Evolutionary conservation across 495 filamentous ascomycete species (phyloP).

Genomic region (Astrothelium macrocarpum): DNA sequence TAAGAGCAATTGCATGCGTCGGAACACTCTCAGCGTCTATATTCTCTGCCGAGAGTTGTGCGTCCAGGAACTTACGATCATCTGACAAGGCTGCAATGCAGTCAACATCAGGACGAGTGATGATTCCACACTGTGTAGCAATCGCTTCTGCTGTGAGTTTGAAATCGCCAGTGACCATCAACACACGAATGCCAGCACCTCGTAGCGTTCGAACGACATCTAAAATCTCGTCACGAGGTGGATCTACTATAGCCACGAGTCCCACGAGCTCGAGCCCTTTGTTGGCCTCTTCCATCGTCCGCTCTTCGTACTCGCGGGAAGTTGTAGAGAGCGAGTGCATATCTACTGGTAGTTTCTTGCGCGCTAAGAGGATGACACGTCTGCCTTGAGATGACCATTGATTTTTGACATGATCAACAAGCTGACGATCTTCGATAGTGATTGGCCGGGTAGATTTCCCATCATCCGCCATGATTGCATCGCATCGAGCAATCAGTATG

Average conservation of each 20-base stretch:
- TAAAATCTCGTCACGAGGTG: conserved; percentile 53
- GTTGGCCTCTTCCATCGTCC: conserved; percentile 39
- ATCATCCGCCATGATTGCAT: conserved; percentile 38
- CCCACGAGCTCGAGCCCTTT: conserved; percentile 50
- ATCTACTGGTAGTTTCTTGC: conserved; percentile 37
- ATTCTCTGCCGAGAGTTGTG: neutral
- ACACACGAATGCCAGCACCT: conserved; percentile 52
- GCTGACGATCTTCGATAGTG: conserved; percentile 26
- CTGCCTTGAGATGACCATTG: conserved; percentile 54
- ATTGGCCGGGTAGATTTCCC: conserved; percentile 38
- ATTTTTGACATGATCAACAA: conserved; percentile 47
- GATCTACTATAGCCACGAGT: conserved; percentile 57
- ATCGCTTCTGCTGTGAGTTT: conserved; percentile 61
- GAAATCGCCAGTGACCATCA: conserved; percentile 72
- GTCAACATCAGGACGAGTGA: conserved; percentile 40
- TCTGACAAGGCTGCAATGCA: conserved; percentile 31
- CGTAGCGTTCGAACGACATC: conserved; percentile 48
- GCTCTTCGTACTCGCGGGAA: conserved; percentile 40
- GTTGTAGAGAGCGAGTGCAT: conserved; percentile 8
- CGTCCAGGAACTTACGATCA: conserved; percentile 11
- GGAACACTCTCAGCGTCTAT: neutral
- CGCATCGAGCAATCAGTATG: conserved; percentile 49
- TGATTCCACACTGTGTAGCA: conserved; percentile 56
- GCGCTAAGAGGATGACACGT: conserved; percentile 56
- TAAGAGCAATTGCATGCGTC: neutral